Evolutionary conservation across 495 filamentous ascomycete genomes (phyloP).

Genomic region (Penicillium turbatum): DNA sequence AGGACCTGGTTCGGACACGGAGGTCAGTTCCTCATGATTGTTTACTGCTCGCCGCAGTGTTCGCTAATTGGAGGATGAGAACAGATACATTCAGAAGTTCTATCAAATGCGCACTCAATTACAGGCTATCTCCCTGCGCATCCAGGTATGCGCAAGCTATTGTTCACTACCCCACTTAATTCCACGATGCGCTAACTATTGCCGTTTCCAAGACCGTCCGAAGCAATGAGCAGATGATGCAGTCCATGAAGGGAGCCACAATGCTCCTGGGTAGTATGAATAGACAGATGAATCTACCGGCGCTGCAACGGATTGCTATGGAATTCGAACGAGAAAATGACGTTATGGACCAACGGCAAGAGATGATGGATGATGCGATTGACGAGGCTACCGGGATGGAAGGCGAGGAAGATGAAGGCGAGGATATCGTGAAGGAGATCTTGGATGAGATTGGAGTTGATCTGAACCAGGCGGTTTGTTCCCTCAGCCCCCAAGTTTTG

Average conservation of each 20-base stretch:
- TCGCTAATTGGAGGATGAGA: slow-evolving; percentile 1
- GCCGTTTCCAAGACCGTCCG: slow-evolving; percentile 68
- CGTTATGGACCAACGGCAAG: slow-evolving; percentile 97
- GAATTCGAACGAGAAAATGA: slow-evolving; percentile 99
- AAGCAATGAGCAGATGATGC: slow-evolving; percentile 99
- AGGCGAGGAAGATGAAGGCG: slow-evolving; percentile 82
- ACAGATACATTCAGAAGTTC: slow-evolving; percentile 93
- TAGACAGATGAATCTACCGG: slow-evolving; percentile 91
- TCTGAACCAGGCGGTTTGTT: slow-evolving; percentile 75
- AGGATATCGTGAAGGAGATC: slow-evolving; percentile 94
- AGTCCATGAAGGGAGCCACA: slow-evolving; percentile 97
- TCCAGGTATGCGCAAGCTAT: slow-evolving; percentile 61
- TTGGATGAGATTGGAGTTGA: slow-evolving; percentile 93
- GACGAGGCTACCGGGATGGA: slow-evolving; percentile 95
- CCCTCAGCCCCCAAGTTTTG: background rate
- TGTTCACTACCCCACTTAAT: background rate
- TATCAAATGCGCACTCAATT: slow-evolving; percentile 96
- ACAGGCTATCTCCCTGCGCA: slow-evolving; percentile 89
- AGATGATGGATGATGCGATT: slow-evolving; percentile 99
- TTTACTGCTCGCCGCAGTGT: background rate
- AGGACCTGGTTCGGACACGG: slow-evolving; percentile 89
- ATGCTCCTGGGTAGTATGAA: slow-evolving; percentile 94
- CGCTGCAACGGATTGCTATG: slow-evolving; percentile 94
- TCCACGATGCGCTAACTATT: slow-evolving; percentile 2
- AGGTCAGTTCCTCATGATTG: slow-evolving; percentile 46